Evolutionary conservation across 176 grass and related monocot genomes (phyloP).

Genomic region (Oryza rufipogon): DNA sequence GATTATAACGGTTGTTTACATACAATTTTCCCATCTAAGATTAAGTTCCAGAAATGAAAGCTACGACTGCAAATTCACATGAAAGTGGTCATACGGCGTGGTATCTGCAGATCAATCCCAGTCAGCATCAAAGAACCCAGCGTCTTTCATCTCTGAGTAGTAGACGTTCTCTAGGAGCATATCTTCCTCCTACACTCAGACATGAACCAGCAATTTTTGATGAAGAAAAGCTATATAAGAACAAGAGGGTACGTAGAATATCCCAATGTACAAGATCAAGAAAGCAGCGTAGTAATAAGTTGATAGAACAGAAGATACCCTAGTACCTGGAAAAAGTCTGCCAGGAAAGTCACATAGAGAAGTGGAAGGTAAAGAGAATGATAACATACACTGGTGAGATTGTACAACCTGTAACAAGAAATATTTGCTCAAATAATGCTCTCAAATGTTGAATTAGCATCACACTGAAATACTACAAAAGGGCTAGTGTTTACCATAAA

Average conservation of each 20-base stretch:
- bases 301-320: slow-evolving; percentile 44
- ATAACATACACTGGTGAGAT: slow-evolving; percentile 79
- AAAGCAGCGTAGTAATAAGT: not conserved
- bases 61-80: slow-evolving; percentile 36
- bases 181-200: slow-evolving; percentile 83
- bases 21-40: slow-evolving; percentile 48
- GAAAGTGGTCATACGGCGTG: slow-evolving; percentile 35
- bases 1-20: slow-evolving; percentile 40
- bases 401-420: slow-evolving; percentile 70
- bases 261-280: not conserved
- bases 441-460: slow-evolving; percentile 41
- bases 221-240: slow-evolving; percentile 25
- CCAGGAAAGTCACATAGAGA: slow-evolving; percentile 87
- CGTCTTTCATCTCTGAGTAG: slow-evolving; percentile 99
- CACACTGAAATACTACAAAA: not conserved
- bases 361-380: slow-evolving; percentile 98
- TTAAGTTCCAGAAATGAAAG: slow-evolving; percentile 8
- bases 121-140: slow-evolving; percentile 97
- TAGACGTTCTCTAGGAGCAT: slow-evolving; percentile 93
- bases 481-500: slow-evolving; percentile 61
- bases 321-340: slow-evolving; percentile 98
- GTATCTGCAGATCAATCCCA: slow-evolving; percentile 65
- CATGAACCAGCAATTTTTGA: slow-evolving; percentile 15
- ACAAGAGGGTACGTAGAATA: slow-evolving; percentile 16
- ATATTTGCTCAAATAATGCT: slow-evolving; percentile 19